These are phyloP conservation scores for Lodderomyces oxycetoniae DNA, from an alignment of 1,139 yeast genomes.

Conservation along the genomic window DNA sequence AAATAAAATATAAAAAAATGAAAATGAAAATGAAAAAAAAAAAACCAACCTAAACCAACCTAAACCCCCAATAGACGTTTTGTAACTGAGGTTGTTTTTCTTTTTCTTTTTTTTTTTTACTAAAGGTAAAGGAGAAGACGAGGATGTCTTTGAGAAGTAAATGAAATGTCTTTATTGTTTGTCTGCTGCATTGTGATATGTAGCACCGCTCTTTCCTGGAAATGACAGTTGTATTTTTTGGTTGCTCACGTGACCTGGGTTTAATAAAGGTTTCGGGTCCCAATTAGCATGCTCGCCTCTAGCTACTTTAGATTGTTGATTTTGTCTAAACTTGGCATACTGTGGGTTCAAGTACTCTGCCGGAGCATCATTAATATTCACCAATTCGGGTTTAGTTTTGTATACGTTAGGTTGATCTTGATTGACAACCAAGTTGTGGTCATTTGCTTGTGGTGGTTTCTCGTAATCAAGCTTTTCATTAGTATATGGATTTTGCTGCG, in stretches of 20 bases:
- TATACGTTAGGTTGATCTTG: conserved; percentile 22
- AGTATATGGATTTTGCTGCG: conserved; percentile 8
- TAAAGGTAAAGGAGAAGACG: too few species aligned
- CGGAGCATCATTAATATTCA: conserved; percentile 34
- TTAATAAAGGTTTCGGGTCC: conserved; percentile 32
- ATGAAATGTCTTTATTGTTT: conserved; percentile 15
- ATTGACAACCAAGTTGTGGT: conserved; percentile 5
- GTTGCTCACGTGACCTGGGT: conserved; percentile 23
- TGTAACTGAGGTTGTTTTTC: too few species aligned
- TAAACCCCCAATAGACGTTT: too few species aligned
- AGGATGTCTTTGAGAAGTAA: too few species aligned
- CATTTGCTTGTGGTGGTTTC: conserved; percentile 9
- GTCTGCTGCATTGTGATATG: conserved; percentile 38
- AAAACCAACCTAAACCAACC: not conserved
- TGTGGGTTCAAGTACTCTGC: conserved; percentile 37
- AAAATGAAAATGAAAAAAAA: not conserved
- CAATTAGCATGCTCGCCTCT: conserved; percentile 28
- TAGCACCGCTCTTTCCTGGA: conserved; percentile 39
- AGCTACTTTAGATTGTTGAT: conserved; percentile 32
- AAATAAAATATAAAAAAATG: too few species aligned
- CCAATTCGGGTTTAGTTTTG: conserved; percentile 32
- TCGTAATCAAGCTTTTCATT: conserved; percentile 1
- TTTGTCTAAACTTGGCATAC: conserved; percentile 29
- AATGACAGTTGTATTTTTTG: conserved; percentile 29
- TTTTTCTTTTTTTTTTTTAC: too few species aligned